Percentiles rank a stretch among this genome's conserved stretches.
Conservation (phyloP, 495 filamentous ascomycete species). For the Xanthoparmelia taractica region DNA sequence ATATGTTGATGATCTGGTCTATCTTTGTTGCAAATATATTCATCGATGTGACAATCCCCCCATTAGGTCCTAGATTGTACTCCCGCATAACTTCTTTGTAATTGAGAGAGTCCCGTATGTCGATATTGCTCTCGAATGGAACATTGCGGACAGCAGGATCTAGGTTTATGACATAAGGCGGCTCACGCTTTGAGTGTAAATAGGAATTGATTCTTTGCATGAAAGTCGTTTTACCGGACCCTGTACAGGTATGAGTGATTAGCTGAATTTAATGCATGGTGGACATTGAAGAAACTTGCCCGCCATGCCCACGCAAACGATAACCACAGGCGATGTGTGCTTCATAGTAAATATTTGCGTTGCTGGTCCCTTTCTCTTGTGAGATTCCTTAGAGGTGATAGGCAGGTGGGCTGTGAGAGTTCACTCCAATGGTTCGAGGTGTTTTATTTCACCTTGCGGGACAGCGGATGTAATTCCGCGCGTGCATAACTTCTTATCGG, state of each 20-base stretch:
- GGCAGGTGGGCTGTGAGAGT: too few species aligned
- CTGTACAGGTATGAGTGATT: slow-evolving; percentile 32
- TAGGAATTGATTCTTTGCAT: slow-evolving; percentile 95
- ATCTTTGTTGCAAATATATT: slow-evolving; percentile 97
- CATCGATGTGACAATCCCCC: slow-evolving; percentile 90
- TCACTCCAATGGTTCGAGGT: not conserved
- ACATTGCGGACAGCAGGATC: slow-evolving; percentile 89
- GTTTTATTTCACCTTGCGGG: not conserved
- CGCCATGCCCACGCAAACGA: slow-evolving; percentile 97
- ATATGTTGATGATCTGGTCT: slow-evolving; percentile 79
- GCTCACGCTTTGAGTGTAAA: slow-evolving; percentile 63
- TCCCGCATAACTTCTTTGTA: slow-evolving; percentile 99
- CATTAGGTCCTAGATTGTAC: slow-evolving; percentile 96
- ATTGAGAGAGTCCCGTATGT: slow-evolving; percentile 97
- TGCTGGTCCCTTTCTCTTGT: too few species aligned
- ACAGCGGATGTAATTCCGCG: not conserved
- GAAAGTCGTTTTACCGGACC: slow-evolving; percentile 96
- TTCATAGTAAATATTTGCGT: slow-evolving; percentile 38
- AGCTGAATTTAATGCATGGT: not conserved
- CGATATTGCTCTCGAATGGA: slow-evolving; percentile 98
- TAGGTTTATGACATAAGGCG: slow-evolving; percentile 93
- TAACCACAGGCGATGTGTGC: slow-evolving; percentile 50
- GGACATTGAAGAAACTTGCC: slow-evolving; percentile 32
- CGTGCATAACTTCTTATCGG: not conserved
- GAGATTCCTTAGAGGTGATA: too few species aligned